A percentile compares a stretch with the other conserved stretches of the same genome.
phyloP scores from a whole-genome alignment of 108 stramenopile genomes.

The Ochromonas danica region DNA sequence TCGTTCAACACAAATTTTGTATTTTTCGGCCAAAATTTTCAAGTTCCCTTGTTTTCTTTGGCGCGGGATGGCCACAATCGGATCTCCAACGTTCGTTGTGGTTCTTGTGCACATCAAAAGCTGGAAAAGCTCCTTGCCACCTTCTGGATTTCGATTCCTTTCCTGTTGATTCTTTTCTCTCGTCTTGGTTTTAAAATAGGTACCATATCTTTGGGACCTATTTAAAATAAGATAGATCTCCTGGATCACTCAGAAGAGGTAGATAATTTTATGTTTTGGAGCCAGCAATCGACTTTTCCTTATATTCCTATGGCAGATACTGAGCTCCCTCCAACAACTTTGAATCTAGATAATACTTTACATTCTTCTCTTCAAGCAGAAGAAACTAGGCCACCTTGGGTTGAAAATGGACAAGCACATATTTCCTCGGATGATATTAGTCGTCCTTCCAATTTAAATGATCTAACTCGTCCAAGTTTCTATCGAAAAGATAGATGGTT shows the following conservation, averaged over 20 bases:
- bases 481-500: slow-evolving; percentile 5
- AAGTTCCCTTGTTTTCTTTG: background rate
- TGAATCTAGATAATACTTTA: too few species aligned
- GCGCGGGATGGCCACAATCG: background rate
- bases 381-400: too few species aligned
- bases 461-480: background rate
- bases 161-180: background rate
- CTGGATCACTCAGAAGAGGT: background rate
- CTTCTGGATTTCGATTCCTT: background rate
- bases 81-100: background rate
- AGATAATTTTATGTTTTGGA: background rate
- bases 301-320: too few species aligned
- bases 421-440: too few species aligned
- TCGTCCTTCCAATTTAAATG: too few species aligned
- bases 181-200: background rate
- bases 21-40: background rate
- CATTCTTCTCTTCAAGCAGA: too few species aligned
- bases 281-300: too few species aligned
- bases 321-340: too few species aligned
- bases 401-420: too few species aligned
- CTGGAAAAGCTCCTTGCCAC: too few species aligned
- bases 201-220: background rate
- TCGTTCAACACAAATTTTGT: background rate
- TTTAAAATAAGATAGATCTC: background rate
- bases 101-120: too few species aligned